Base-by-base conservation (phyloP, 345 rosid species). In the thale cress (Arabidopsis thaliana) region DNA sequence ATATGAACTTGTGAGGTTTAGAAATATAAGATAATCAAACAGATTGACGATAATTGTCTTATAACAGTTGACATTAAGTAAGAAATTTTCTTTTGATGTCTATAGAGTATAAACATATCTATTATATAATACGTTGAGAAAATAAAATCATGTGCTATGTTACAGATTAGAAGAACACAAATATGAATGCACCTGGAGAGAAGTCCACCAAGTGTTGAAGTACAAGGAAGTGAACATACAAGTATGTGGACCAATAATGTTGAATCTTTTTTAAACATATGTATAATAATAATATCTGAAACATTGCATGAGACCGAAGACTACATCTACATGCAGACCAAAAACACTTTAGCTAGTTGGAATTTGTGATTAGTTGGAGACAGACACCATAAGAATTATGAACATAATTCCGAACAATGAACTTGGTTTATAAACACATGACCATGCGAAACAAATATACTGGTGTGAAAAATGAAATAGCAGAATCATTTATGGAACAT, bases 221-320 rank as follows among this genome's bases (percentile, higher is more conserved):
- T 71, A 71, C 75, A 52, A 62, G 59, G 20, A 60, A 60, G 41
- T 72, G 40, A 30, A 41, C 49, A 42, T 25, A 13, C 6, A 14
- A 25, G 11, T 52, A 38, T 25, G 66, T 66, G 74, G 79, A 75
- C 79, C 79, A 68, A 33, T 67, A 51, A 50, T 67, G 74, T 68
- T 32, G 14, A 75, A 34, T 42, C 37, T 2, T 25, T 65, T 14
- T 33, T 12, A 12, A 58, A 46, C 72, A 38, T 38, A 37, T 7
- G 23, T 0, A 8, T 25, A 23, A 50, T 9, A 70, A 57, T 2
- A 53, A n/a, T 44, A 70, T 58, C 36, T 32, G 3, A 59, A 36
- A 71, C 41, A 59, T 34, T 59, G 36, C 25, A 58, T 20, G 30
- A 57, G 34, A 46, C 16, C 24, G 36, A 44, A 59, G 56, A 59